Conservation (phyloP, 768 basidiomycete species). For the Rhizopogon roseolus region DNA sequence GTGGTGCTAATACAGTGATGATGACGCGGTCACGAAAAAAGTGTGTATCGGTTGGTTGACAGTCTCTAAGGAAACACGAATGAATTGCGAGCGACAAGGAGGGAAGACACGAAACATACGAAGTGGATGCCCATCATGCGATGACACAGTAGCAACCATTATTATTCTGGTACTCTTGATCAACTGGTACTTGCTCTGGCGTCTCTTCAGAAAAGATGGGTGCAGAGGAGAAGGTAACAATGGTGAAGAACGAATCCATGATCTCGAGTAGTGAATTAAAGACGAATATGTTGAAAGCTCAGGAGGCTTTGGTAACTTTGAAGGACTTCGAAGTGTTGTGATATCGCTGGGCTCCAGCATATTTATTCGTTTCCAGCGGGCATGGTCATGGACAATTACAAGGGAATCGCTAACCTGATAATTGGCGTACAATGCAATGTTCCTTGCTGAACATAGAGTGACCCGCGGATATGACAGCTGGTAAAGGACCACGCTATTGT, state of each 20-base stretch:
- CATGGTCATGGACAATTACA: not conserved
- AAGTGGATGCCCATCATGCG: not conserved
- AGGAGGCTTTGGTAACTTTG: not conserved
- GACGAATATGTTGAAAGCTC: not conserved
- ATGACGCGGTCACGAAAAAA: not conserved
- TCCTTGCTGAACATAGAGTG: not conserved
- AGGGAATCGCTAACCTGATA: not conserved
- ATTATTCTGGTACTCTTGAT: not conserved
- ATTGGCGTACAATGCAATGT: not conserved
- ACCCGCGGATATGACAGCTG: not conserved
- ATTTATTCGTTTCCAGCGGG: not conserved
- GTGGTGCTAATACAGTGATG: not conserved
- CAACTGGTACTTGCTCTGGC: not conserved
- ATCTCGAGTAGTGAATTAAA: not conserved
- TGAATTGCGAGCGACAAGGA: not conserved
- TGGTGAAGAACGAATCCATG: not conserved
- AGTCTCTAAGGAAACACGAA: not conserved
- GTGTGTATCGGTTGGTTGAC: not conserved
- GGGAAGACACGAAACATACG: not conserved
- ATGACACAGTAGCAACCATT: not conserved
- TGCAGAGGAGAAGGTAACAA: not conserved
- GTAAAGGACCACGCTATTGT: not conserved
- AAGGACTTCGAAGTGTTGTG: not conserved
- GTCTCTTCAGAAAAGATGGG: not conserved
- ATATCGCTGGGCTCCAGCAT: not conserved